These are phyloP conservation scores for Ophiostoma quercus DNA, from an alignment of 2,329 filamentous ascomycete species.

Conservation along the genomic window DNA sequence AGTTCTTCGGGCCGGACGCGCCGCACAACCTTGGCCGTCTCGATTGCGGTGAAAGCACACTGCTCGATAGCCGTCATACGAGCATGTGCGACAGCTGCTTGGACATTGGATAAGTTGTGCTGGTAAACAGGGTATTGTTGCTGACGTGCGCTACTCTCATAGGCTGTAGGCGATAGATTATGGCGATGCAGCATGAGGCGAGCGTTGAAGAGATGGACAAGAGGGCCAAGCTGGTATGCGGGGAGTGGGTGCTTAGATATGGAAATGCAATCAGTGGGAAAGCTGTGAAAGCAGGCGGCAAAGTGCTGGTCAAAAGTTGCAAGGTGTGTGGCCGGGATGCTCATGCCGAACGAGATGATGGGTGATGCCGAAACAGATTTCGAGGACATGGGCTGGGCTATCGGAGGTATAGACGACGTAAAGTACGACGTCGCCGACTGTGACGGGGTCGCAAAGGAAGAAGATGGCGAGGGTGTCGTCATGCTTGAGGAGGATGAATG, in stretches of 20 bases:
- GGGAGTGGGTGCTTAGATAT: slow-evolving; percentile 47
- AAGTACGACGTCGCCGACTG: not conserved
- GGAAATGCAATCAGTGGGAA: slow-evolving; percentile 69
- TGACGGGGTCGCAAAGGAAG: slow-evolving; percentile 5
- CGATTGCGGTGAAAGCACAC: slow-evolving; percentile 67
- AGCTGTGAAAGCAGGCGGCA: slow-evolving; percentile 64
- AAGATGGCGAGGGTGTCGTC: slow-evolving; percentile 18
- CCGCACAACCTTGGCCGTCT: slow-evolving; percentile 71
- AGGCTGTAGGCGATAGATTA: slow-evolving; percentile 65
- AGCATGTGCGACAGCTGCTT: slow-evolving; percentile 35
- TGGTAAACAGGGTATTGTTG: not conserved
- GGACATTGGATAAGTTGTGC: not conserved
- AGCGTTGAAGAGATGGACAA: slow-evolving; percentile 74
- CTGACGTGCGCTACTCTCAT: not conserved
- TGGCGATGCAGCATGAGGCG: slow-evolving; percentile 84
- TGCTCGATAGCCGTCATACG: slow-evolving; percentile 69
- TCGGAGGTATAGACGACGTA: not conserved
- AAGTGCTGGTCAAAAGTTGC: slow-evolving; percentile 80
- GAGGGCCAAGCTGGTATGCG: slow-evolving; percentile 65
- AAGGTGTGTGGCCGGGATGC: slow-evolving; percentile 62
- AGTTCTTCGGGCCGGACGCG: slow-evolving; percentile 57
- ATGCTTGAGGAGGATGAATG: slow-evolving; percentile 17
- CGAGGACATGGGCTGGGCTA: not conserved
- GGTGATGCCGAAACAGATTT: not conserved
- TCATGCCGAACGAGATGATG: slow-evolving; percentile 26